phyloP scores from a whole-genome alignment of 2,329 filamentous ascomycete genomes.

The Talaromyces sp. region DNA sequence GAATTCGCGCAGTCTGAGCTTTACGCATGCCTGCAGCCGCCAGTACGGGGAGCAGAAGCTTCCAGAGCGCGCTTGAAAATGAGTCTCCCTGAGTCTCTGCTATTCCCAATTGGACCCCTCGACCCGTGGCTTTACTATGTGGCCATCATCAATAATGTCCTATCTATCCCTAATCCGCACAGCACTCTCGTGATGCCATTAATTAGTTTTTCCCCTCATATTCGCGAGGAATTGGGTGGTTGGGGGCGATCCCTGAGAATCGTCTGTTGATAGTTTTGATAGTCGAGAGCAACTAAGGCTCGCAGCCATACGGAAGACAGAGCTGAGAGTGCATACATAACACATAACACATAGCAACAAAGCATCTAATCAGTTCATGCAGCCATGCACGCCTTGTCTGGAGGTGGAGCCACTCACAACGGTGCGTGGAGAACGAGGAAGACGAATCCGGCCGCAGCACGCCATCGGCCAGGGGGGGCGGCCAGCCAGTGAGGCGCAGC shows the following conservation, averaged over 20 bases:
- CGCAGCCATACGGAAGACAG: too few species aligned
- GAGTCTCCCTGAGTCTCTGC: neutral
- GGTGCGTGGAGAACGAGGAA: neutral
- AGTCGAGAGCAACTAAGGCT: neutral
- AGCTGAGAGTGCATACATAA: too few species aligned
- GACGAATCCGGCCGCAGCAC: constrained; percentile 18
- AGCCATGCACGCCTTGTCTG: neutral
- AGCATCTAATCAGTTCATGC: neutral
- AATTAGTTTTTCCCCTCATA: neutral
- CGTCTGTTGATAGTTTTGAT: neutral
- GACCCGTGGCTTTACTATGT: neutral
- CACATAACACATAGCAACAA: neutral
- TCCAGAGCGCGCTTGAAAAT: neutral
- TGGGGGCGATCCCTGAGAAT: neutral
- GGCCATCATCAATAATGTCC: too few species aligned
- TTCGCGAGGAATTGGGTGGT: neutral
- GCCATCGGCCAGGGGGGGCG: constrained; percentile 14
- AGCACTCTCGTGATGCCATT: neutral
- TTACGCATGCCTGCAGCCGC: neutral
- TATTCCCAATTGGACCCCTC: neutral
- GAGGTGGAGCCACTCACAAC: neutral
- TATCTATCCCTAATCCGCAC: too few species aligned
- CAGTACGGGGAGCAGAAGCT: neutral
- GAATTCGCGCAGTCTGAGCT: neutral
- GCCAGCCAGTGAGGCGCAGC: constrained; percentile 16